Evolutionary conservation across 2,329 filamentous ascomycete species (phyloP).

Genomic region (Chalaropsis thielavioides): DNA sequence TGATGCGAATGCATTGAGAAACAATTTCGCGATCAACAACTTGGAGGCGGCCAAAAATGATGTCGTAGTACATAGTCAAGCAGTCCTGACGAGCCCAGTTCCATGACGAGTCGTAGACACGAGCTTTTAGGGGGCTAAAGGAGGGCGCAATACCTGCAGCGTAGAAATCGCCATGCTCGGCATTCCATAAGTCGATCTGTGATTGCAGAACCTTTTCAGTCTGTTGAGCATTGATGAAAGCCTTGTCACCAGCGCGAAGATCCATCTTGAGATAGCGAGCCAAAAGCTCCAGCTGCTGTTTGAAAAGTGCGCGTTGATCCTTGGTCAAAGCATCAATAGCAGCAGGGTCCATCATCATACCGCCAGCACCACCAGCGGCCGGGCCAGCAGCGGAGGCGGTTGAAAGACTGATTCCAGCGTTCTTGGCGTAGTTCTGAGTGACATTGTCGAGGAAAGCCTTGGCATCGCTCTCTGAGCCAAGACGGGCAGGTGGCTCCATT

Average conservation of each 20-base stretch:
- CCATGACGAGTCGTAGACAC: constrained; percentile 96
- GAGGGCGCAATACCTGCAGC: constrained; percentile 86
- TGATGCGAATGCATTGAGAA: constrained; percentile 95
- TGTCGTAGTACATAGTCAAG: constrained; percentile 96
- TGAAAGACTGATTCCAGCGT: constrained; percentile 70
- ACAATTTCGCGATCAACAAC: constrained; percentile 95
- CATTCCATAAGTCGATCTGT: constrained; percentile 86
- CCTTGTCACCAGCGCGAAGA: constrained; percentile 90
- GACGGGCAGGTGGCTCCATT: constrained; percentile 76
- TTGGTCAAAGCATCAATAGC: constrained; percentile 95
- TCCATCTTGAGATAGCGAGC: constrained; percentile 96
- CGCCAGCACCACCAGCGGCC: constrained; percentile 52
- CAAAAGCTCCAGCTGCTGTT: constrained; percentile 91
- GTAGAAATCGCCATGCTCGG: constrained; percentile 94
- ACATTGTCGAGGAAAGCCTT: constrained; percentile 86
- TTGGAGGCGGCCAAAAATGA: constrained; percentile 90
- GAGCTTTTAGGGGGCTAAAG: constrained; percentile 85
- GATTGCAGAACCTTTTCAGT: constrained; percentile 78
- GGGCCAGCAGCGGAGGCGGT: constrained; percentile 60
- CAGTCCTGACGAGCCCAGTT: constrained; percentile 98
- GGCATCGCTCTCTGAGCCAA: constrained; percentile 79
- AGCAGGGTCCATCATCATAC: constrained; percentile 99
- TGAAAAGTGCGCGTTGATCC: constrained; percentile 89
- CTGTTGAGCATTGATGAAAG: constrained; percentile 69
- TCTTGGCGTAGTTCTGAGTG: constrained; percentile 74